phyloP scores from a whole-genome alignment of 2,329 filamentous ascomycete genomes.

The Penicillium expansum region DNA sequence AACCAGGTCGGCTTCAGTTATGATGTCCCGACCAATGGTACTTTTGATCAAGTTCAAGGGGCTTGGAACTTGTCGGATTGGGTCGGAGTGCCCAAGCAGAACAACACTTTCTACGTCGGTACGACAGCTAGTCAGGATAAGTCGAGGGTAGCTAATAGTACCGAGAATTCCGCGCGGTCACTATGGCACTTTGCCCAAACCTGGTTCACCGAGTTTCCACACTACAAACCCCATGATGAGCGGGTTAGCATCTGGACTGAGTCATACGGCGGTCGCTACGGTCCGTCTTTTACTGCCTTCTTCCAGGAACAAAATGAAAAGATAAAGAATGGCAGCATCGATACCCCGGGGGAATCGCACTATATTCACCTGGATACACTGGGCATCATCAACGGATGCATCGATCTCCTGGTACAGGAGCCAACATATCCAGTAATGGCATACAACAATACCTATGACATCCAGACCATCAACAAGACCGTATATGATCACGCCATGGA shows the following conservation, averaged over 20 bases:
- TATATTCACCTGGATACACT: constrained; percentile 52
- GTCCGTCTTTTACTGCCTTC: constrained; percentile 40
- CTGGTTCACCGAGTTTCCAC: constrained; percentile 63
- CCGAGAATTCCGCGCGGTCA: constrained; percentile 53
- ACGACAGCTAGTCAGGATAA: constrained; percentile 50
- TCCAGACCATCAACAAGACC: constrained; percentile 51
- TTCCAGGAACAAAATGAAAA: constrained; percentile 45
- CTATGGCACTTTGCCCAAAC: constrained; percentile 61
- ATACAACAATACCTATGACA: constrained; percentile 60
- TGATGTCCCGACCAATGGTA: constrained; percentile 43
- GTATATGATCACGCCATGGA: constrained; percentile 48
- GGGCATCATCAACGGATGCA: constrained; percentile 57
- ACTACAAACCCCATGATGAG: constrained; percentile 59
- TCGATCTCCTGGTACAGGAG: constrained; percentile 51
- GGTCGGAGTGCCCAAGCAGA: constrained; percentile 43
- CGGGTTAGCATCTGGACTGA: constrained; percentile 47
- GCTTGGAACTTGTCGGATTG: constrained; percentile 29
- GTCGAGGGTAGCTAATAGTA: constrained; percentile 50
- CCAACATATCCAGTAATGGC: constrained; percentile 52
- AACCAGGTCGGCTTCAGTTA: constrained; percentile 60
- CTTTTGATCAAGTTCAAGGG: constrained; percentile 30
- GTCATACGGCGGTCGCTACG: constrained; percentile 48
- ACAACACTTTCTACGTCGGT: constrained; percentile 53
- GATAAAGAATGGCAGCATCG: constrained; percentile 34
- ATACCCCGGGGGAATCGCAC: constrained; percentile 26